These are phyloP conservation scores for Durio zibethinus DNA, from an alignment of 345 rosid genomes.

Conservation along the genomic window DNA sequence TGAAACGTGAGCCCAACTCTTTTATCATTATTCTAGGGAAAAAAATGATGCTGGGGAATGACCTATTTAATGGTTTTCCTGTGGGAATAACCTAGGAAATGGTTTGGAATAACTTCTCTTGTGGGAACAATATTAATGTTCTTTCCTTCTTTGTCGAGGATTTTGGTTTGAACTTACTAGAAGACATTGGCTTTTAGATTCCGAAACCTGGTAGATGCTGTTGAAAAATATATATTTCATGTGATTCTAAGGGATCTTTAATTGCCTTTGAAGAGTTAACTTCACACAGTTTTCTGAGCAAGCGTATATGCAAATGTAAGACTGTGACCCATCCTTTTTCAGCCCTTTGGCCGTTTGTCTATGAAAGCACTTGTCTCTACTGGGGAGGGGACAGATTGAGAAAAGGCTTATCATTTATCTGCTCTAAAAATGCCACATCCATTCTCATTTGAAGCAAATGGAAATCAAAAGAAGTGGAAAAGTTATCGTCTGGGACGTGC, in stretches of 20 bases:
- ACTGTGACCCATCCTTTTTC: too few relatives aligned
- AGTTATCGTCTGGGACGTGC: neutral
- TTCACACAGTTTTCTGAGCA: too few relatives aligned
- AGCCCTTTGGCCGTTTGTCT: too few relatives aligned
- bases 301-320: too few relatives aligned
- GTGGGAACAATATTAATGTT: neutral
- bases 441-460: neutral
- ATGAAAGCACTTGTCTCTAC: too few relatives aligned
- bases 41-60: neutral
- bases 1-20: neutral
- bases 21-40: neutral
- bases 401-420: neutral
- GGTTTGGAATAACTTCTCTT: conserved; percentile 8
- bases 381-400: neutral
- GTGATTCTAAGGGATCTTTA: neutral
- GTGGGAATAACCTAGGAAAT: neutral
- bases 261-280: neutral
- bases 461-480: neutral
- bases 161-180: neutral
- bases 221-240: too few relatives aligned
- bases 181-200: neutral
- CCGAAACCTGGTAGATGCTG: neutral
- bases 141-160: conserved; percentile 11
- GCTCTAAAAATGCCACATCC: neutral
- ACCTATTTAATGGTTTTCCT: conserved; percentile 15